Conservation (phyloP, 2,329 filamentous ascomycete genomes). For the Aspergillus sp. region DNA sequence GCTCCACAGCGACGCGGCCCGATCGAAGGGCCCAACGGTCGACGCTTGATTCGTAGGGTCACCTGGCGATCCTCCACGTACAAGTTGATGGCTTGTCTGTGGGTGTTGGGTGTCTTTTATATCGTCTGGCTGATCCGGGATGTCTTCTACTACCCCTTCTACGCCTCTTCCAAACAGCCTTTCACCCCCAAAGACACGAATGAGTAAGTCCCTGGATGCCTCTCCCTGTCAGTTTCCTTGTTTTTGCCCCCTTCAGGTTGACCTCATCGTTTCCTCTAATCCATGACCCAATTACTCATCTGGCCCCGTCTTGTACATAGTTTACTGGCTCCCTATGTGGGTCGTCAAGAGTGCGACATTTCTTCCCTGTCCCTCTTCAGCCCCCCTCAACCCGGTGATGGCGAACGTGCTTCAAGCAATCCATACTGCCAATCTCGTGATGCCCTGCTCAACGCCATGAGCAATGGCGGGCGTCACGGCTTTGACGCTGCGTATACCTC, state of each 20-base stretch:
- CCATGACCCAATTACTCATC: constrained; percentile 18
- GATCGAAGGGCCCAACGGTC: constrained; percentile 44
- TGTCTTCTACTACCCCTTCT: constrained; percentile 40
- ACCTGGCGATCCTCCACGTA: constrained; percentile 47
- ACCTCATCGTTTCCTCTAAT: constrained; percentile 2
- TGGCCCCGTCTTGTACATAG: constrained; percentile 23
- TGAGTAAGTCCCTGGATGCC: constrained; percentile 25
- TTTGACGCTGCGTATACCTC: constrained; percentile 44
- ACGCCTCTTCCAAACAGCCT: constrained; percentile 23
- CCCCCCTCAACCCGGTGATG: constrained; percentile 24
- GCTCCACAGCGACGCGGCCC: constrained; percentile 36
- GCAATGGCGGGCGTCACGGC: constrained; percentile 44
- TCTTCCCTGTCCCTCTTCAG: constrained; percentile 38
- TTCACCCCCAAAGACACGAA: constrained; percentile 14
- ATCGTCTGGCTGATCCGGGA: constrained; percentile 45
- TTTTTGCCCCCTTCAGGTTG: not conserved
- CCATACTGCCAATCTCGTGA: constrained; percentile 38
- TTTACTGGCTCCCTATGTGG: constrained; percentile 39
- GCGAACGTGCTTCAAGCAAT: constrained; percentile 14
- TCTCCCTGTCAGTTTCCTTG: constrained; percentile 7
- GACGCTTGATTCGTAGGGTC: constrained; percentile 42
- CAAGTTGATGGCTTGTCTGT: constrained; percentile 44
- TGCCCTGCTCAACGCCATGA: constrained; percentile 43
- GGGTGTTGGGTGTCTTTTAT: constrained; percentile 43
- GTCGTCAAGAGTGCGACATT: constrained; percentile 41